phyloP scores from a whole-genome alignment of 2,329 filamentous ascomycete genomes.

The Ascochyta fabae region DNA sequence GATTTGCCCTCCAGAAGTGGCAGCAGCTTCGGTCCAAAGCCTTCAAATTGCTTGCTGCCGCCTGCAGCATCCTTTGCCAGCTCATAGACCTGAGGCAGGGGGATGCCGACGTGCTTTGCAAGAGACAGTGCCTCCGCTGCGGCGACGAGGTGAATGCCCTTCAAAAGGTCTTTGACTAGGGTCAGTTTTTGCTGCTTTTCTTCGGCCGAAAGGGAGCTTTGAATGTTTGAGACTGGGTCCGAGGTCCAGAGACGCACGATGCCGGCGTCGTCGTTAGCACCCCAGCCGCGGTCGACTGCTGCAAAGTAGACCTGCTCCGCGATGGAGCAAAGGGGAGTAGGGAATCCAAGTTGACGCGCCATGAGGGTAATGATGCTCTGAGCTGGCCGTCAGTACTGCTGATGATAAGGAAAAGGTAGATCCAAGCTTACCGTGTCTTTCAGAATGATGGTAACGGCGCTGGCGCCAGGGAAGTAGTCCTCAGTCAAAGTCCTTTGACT shows the following conservation, averaged over 20 bases:
- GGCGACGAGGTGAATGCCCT: constrained; percentile 45
- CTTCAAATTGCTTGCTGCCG: constrained; percentile 45
- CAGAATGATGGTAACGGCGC: constrained; percentile 55
- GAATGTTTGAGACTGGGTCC: constrained; percentile 47
- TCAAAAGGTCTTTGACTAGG: constrained; percentile 45
- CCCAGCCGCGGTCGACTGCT: constrained; percentile 64
- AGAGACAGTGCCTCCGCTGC: constrained; percentile 48
- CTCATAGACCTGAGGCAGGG: constrained; percentile 46
- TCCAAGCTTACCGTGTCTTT: constrained; percentile 52
- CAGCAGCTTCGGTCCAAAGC: constrained; percentile 42
- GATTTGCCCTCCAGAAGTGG: constrained; percentile 39
- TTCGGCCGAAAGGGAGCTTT: constrained; percentile 27
- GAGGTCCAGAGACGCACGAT: constrained; percentile 61
- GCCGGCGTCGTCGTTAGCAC: constrained; percentile 61
- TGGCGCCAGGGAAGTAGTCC: constrained; percentile 55
- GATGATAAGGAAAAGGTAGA: no score
- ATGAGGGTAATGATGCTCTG: constrained; percentile 71
- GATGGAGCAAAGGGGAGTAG: constrained; percentile 65
- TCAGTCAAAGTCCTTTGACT: constrained; percentile 60
- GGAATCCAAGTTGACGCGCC: constrained; percentile 64
- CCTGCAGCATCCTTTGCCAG: constrained; percentile 48
- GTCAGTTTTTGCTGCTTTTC: constrained; percentile 43
- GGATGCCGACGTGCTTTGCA: constrained; percentile 47
- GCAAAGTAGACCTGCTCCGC: constrained; percentile 71
- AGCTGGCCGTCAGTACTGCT: neutral